phyloP scores from a whole-genome alignment of 208 protist genomes.

The Leishmania turanica region DNA sequence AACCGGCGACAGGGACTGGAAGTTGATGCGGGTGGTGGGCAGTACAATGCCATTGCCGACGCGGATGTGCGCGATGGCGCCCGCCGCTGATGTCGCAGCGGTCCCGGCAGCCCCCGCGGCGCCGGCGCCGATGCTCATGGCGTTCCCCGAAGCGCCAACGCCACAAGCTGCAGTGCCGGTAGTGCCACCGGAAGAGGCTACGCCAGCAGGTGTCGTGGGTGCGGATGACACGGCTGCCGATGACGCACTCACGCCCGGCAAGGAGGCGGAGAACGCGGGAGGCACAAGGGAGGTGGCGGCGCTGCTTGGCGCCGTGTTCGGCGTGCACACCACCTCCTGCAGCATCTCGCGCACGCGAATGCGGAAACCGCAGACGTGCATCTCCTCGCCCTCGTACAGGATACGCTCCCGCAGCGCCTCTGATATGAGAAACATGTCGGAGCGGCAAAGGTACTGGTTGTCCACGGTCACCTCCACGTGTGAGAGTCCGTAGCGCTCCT shows the following conservation, averaged over 20 bases:
- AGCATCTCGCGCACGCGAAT: slow-evolving; percentile 80
- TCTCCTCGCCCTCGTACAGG: slow-evolving; percentile 80
- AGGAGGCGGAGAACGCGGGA: background rate
- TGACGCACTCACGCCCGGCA: background rate
- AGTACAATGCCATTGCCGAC: slow-evolving; percentile 76
- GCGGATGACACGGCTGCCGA: background rate
- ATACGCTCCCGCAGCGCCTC: slow-evolving; percentile 72
- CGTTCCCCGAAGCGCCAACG: background rate
- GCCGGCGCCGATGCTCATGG: background rate
- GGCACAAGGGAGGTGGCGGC: slow-evolving; percentile 2
- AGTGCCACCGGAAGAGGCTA: background rate
- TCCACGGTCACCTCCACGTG: slow-evolving; percentile 82
- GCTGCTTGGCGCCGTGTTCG: slow-evolving; percentile 6
- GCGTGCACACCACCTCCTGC: slow-evolving; percentile 9
- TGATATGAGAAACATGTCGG: slow-evolving; percentile 80
- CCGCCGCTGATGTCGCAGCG: background rate
- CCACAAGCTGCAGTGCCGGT: background rate
- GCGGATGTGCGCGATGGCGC: slow-evolving; percentile 19
- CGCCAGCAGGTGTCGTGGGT: background rate
- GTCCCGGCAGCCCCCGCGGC: background rate
- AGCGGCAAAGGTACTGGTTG: slow-evolving; percentile 73
- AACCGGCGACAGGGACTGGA: slow-evolving; percentile 75
- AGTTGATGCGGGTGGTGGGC: slow-evolving; percentile 72
- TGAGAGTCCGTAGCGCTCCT: slow-evolving; percentile 76
- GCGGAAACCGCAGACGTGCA: slow-evolving; percentile 64